Conservation (phyloP, 1,284 basidiomycete genomes). For the Papiliotrema flavescens region DNA sequence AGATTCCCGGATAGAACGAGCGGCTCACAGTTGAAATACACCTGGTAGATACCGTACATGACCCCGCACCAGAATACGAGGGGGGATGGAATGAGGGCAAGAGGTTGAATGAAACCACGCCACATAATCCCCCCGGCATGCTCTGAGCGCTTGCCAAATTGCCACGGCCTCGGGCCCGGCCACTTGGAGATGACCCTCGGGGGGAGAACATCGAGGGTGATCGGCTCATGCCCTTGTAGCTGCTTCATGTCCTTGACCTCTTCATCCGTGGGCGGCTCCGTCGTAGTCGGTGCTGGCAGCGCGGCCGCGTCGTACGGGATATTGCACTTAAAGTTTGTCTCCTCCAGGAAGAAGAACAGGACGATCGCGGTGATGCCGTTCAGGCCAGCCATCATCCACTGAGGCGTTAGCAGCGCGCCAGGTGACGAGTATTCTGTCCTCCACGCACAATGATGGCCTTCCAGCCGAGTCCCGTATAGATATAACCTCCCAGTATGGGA, state of each 20-base stretch:
- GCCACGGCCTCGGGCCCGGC: conserved; percentile 15
- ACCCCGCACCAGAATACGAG: not conserved
- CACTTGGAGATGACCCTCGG: not conserved
- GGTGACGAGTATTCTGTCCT: not conserved
- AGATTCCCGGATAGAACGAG: not conserved
- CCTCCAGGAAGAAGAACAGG: conserved; percentile 27
- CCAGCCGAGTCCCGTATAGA: conserved; percentile 24
- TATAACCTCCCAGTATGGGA: conserved; percentile 23
- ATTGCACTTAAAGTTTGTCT: conserved; percentile 21
- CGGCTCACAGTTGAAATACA: not conserved
- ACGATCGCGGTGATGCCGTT: conserved; percentile 16
- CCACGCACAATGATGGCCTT: conserved; percentile 15
- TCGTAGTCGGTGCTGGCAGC: not conserved
- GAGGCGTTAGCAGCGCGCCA: not conserved
- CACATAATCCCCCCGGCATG: conserved; percentile 7
- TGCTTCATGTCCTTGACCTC: not conserved
- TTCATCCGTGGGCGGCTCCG: not conserved
- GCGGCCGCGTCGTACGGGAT: not conserved
- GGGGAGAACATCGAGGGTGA: not conserved
- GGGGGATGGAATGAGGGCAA: conserved; percentile 4
- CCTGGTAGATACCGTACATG: conserved; percentile 1
- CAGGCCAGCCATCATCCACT: conserved; percentile 11
- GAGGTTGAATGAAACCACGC: conserved; percentile 8
- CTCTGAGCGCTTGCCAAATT: conserved; percentile 4
- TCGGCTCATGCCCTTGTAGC: not conserved